Evolutionary conservation across 164 flowering plant species (phyloP).

Genomic region (Sedum album): DNA sequence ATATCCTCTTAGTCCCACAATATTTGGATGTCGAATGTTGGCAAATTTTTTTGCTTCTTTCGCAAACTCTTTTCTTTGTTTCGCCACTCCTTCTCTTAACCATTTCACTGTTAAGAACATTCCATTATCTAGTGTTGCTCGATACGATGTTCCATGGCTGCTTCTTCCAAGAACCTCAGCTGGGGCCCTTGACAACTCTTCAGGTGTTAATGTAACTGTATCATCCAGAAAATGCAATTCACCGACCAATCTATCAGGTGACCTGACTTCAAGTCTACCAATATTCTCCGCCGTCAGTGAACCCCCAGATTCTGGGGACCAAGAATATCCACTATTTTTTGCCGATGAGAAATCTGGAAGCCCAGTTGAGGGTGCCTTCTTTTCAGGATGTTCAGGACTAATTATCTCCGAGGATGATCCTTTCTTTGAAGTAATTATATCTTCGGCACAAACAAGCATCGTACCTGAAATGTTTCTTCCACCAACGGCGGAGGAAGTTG

Average conservation of each 20-base stretch:
- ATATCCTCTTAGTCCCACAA: constrained; percentile 88
- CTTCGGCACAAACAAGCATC: constrained; percentile 69
- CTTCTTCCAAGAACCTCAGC: constrained; percentile 97
- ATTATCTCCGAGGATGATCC: constrained; percentile 67
- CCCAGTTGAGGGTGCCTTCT: constrained; percentile 40
- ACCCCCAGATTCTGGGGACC: constrained; percentile 92
- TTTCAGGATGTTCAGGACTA: constrained; percentile 59
- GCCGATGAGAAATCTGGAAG: constrained; percentile 63
- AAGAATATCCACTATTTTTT: constrained; percentile 56
- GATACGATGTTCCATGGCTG: constrained; percentile 95
- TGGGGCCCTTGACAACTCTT: constrained; percentile 95
- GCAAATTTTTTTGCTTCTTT: constrained; percentile 93
- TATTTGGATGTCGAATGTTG: constrained; percentile 93
- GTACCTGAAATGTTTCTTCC: constrained; percentile 45
- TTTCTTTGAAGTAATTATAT: constrained; percentile 53
- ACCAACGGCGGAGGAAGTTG: constrained; percentile 32
- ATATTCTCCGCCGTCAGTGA: constrained; percentile 56
- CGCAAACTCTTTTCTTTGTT: constrained; percentile 82
- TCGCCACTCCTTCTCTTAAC: constrained; percentile 96
- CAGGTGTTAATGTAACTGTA: constrained; percentile 60
- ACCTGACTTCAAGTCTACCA: constrained; percentile 63
- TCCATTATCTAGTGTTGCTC: constrained; percentile 80
- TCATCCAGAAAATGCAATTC: constrained; percentile 93
- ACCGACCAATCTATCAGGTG: constrained; percentile 84
- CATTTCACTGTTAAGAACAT: constrained; percentile 87